Evolutionary conservation across 2,329 filamentous ascomycete genomes (phyloP).

Genomic region (Seiridium unicorne): DNA sequence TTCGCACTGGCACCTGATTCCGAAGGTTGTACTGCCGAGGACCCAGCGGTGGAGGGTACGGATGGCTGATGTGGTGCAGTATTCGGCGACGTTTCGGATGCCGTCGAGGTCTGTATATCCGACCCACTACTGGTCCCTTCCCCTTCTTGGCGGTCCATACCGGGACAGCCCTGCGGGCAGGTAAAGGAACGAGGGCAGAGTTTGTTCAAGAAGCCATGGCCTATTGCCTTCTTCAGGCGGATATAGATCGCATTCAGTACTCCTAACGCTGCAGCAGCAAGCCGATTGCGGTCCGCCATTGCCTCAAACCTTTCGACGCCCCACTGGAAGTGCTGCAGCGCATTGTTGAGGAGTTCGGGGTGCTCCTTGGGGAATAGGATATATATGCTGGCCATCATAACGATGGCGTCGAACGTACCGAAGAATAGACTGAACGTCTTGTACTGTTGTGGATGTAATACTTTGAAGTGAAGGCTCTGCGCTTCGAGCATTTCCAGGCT

Average conservation of each 20-base stretch:
- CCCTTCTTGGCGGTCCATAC: neutral
- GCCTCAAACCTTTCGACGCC: conserved; percentile 56
- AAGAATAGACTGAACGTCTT: conserved; percentile 58
- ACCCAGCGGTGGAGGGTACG: neutral
- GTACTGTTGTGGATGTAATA: conserved; percentile 49
- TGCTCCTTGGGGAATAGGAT: conserved; percentile 60
- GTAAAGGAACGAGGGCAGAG: conserved; percentile 10
- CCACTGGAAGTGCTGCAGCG: conserved; percentile 58
- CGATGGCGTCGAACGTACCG: conserved; percentile 62
- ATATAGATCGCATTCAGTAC: conserved; percentile 55
- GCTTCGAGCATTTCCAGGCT: conserved; percentile 54
- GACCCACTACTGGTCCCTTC: neutral
- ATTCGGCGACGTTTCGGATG: neutral
- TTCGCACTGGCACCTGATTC: neutral
- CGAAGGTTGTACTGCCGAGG: conserved; percentile 1
- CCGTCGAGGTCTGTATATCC: neutral
- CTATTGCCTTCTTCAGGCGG: conserved; percentile 51
- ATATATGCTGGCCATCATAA: conserved; percentile 59
- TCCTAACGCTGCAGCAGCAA: conserved; percentile 53
- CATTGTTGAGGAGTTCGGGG: conserved; percentile 41
- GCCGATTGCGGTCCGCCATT: conserved; percentile 51
- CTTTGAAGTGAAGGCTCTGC: conserved; percentile 49
- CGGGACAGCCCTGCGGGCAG: neutral
- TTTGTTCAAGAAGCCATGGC: conserved; percentile 25
- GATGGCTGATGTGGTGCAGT: conserved; percentile 1